These are phyloP conservation scores for Epichloe elymi DNA, from an alignment of 2,329 filamentous ascomycete species.

Conservation along the genomic window DNA sequence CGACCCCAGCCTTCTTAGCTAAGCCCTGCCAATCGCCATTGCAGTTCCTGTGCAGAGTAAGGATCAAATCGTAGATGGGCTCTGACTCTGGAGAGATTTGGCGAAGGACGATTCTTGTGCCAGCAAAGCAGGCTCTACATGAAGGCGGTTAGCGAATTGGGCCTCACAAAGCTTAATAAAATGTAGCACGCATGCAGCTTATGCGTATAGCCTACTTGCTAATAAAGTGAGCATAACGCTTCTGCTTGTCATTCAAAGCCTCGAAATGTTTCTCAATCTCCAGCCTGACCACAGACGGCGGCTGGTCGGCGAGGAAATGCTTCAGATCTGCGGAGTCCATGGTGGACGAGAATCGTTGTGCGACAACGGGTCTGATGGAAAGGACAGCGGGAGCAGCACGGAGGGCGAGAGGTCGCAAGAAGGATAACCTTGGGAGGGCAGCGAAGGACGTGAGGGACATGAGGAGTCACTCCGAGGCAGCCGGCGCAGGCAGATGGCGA, in stretches of 20 bases:
- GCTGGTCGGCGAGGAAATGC: constrained; percentile 83
- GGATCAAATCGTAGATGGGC: constrained; percentile 67
- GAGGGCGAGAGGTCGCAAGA: constrained; percentile 16
- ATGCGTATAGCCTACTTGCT: constrained; percentile 46
- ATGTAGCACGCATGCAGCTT: no score
- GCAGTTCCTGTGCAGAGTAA: constrained; percentile 53
- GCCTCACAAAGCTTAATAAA: neutral
- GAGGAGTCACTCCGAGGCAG: constrained; percentile 6
- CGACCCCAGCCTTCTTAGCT: constrained; percentile 49
- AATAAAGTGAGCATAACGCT: constrained; percentile 85
- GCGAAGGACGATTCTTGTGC: constrained; percentile 64
- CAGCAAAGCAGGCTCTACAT: constrained; percentile 58
- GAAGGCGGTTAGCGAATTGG: neutral
- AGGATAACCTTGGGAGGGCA: constrained; percentile 23
- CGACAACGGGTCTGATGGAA: neutral
- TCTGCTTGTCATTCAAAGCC: constrained; percentile 58
- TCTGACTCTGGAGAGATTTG: constrained; percentile 75
- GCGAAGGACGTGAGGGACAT: constrained; percentile 24
- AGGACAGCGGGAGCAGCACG: neutral
- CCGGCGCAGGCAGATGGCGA: constrained; percentile 2
- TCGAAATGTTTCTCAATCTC: constrained; percentile 92
- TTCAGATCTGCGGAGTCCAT: constrained; percentile 49
- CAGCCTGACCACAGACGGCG: constrained; percentile 75
- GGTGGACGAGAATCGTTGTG: constrained; percentile 16
- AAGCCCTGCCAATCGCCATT: constrained; percentile 60